These are phyloP conservation scores for Diplodia corticola DNA, from an alignment of 2,329 filamentous ascomycete genomes.

Conservation along the genomic window DNA sequence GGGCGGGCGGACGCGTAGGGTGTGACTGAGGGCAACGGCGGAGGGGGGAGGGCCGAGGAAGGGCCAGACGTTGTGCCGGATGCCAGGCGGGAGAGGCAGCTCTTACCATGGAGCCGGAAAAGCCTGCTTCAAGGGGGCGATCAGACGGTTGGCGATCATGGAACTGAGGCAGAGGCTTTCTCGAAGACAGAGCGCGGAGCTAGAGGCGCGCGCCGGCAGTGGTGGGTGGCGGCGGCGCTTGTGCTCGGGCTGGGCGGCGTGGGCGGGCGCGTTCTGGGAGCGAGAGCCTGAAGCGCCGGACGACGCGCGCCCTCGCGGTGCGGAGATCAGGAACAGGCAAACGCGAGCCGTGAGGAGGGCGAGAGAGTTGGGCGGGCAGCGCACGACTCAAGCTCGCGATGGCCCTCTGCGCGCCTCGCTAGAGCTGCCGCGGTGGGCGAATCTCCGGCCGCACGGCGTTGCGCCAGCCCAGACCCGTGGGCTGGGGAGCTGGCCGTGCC, in stretches of 20 bases:
- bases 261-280: constrained; percentile 2
- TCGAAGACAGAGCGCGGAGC: constrained; percentile 15
- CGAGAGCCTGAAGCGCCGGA: constrained; percentile 18
- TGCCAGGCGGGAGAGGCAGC: constrained; percentile 20
- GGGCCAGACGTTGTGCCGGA: constrained; percentile 22
- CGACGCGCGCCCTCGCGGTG: constrained; percentile 10
- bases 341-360: constrained; percentile 7
- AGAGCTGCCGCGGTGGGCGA: constrained; percentile 13
- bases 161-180: constrained; percentile 20
- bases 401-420: constrained; percentile 6
- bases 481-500: constrained; percentile 13
- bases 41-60: constrained; percentile 24
- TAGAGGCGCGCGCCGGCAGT: constrained; percentile 17
- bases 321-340: constrained; percentile 21
- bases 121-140: constrained; percentile 22
- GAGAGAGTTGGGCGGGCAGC: constrained; percentile 19
- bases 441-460: constrained; percentile 19
- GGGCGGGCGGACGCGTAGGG: constrained; percentile 16
- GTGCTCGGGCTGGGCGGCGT: background rate
- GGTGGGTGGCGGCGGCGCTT: constrained; percentile 11
- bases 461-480: constrained; percentile 11
- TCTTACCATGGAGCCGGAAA: constrained; percentile 24
- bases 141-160: constrained; percentile 23
- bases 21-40: constrained; percentile 5
- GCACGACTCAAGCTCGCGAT: constrained; percentile 15